Percentiles rank a stretch among this genome's conserved stretches.
phyloP scores from a whole-genome alignment of 192 early-diverging fungal genomes.

The Podila epicladia region DNA sequence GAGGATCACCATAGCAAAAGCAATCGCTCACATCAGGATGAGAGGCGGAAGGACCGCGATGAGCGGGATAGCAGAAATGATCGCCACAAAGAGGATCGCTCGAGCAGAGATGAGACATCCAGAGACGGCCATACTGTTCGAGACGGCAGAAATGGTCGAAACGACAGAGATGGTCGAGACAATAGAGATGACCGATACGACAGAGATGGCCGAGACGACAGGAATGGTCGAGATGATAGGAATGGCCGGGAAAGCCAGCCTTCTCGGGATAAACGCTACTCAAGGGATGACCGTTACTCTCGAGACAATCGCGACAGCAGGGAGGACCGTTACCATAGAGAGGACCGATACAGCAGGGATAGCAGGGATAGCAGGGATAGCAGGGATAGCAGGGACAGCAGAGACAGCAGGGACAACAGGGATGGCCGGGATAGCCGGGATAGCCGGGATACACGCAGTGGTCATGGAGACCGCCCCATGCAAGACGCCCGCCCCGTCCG shows the following conservation, averaged over 20 bases:
- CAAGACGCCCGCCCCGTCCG: background rate
- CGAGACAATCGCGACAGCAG: constrained; percentile 1
- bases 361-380: background rate
- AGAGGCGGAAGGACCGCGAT: constrained; percentile 7
- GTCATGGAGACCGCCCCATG: background rate
- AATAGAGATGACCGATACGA: background rate
- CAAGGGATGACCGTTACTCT: background rate
- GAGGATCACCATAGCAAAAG: constrained; percentile 8
- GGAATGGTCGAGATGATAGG: background rate
- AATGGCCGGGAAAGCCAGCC: background rate
- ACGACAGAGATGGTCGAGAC: background rate
- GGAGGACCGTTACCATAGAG: background rate
- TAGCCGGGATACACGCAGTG: background rate
- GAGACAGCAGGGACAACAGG: background rate
- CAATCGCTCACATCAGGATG: background rate
- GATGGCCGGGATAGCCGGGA: background rate
- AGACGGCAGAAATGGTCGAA: background rate
- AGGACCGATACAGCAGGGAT: background rate
- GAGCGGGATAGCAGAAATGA: background rate
- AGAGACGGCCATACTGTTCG: background rate
- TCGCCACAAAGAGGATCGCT: constrained; percentile 8
- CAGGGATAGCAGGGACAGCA: background rate
- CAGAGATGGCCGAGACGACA: background rate
- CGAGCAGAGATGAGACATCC: background rate
- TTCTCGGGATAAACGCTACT: background rate